Evolutionary conservation across 2,329 filamentous ascomycete species (phyloP).

Genomic region (Arthrobotrys conoides): DNA sequence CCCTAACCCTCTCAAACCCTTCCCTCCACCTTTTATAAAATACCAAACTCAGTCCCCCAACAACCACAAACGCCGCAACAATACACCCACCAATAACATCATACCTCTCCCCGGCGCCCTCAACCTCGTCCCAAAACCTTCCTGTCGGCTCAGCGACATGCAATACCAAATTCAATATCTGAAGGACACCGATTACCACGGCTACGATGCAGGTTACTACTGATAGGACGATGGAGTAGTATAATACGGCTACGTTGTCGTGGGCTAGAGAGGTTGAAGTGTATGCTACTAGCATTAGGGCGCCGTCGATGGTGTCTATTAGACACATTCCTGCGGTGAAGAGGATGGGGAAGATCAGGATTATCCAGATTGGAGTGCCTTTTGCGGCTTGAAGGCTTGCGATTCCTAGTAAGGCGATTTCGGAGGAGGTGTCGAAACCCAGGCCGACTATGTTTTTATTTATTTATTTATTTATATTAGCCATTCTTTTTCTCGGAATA

Average conservation of each 20-base stretch:
- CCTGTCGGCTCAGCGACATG: slow-evolving; percentile 78
- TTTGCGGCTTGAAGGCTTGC: slow-evolving; percentile 86
- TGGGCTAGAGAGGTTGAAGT: slow-evolving; percentile 82
- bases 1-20: slow-evolving; percentile 69
- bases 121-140: slow-evolving; percentile 91
- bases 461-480: no score
- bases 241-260: slow-evolving; percentile 89
- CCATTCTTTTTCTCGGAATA: no score
- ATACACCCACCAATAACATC: slow-evolving; percentile 89
- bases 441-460: slow-evolving; percentile 75
- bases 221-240: slow-evolving; percentile 92
- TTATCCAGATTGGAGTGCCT: slow-evolving; percentile 93
- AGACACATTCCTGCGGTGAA: slow-evolving; percentile 99
- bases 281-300: slow-evolving; percentile 95
- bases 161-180: slow-evolving; percentile 82
- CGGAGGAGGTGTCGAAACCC: slow-evolving; percentile 94
- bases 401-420: slow-evolving; percentile 92
- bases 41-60: slow-evolving; percentile 80
- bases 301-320: slow-evolving; percentile 91
- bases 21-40: slow-evolving; percentile 85
- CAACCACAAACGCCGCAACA: slow-evolving; percentile 84
- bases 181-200: slow-evolving; percentile 86
- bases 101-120: slow-evolving; percentile 81
- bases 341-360: slow-evolving; percentile 88
- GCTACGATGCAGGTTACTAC: slow-evolving; percentile 86